Conservation (phyloP, 768 basidiomycete genomes). For the Calocybe indica region DNA sequence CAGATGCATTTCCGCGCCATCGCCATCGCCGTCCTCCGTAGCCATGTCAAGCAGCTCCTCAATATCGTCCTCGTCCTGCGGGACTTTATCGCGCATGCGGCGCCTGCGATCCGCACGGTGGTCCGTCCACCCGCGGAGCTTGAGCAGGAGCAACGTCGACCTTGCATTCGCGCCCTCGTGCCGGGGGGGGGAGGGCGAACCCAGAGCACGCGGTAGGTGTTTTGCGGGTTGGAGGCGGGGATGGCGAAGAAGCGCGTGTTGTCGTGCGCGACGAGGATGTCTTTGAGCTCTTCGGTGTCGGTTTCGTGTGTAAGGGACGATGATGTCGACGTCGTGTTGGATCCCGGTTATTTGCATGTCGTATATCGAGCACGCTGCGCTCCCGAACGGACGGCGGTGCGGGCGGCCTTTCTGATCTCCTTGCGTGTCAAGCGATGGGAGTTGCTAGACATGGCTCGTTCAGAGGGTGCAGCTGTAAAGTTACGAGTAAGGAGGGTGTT, state of each 20-base stretch:
- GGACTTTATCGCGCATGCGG: constrained; percentile 5
- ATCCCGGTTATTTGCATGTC: constrained; percentile 12
- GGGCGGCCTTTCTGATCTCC: background rate
- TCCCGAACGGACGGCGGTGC: constrained; percentile 8
- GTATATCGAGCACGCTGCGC: constrained; percentile 7
- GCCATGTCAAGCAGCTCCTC: constrained; percentile 7
- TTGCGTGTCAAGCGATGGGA: no score
- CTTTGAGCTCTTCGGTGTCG: background rate
- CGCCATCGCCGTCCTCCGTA: background rate
- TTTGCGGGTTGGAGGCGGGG: background rate
- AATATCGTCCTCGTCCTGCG: constrained; percentile 11
- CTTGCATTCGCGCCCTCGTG: constrained; percentile 8
- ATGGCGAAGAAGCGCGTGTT: background rate
- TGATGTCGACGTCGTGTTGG: constrained; percentile 6
- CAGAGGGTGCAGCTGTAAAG: no score
- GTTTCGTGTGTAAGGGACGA: background rate
- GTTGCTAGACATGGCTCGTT: no score
- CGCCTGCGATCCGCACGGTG: constrained; percentile 1
- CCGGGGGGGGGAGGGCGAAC: background rate
- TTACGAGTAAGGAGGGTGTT: no score
- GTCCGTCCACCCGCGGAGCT: constrained; percentile 12
- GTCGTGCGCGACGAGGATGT: background rate
- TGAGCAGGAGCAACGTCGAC: constrained; percentile 14
- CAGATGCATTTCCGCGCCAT: background rate
- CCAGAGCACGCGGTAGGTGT: background rate